Evolutionary conservation across 768 basidiomycete genomes (phyloP), one percentile per base, ranked within the genome.

Genomic region (Mycena indigotica): DNA sequence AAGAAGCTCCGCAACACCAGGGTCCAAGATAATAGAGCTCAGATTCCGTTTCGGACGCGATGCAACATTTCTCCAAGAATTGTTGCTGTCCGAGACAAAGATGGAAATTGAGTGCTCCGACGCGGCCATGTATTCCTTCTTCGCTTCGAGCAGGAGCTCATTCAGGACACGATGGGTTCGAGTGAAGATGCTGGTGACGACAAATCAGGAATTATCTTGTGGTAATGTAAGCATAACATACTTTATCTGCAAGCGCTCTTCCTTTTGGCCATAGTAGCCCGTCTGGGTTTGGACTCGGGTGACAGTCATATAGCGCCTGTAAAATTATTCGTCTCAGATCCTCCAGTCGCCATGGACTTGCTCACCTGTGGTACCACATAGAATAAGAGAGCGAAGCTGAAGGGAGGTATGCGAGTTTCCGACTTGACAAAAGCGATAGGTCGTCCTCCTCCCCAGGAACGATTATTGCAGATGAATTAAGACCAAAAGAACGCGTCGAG

Each of bases 11-110:
- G 84, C 82, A 46, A 90, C 74, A 0, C 88, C 87, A 8, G 83
- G 84, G 52, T 91, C 87, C 16, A 92, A 73, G 29, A 91, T 80
- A 54, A 92, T 85, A 1, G 89, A 89, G 15, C 73, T 72, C 15
- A 89, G 69, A 10, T 86, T 80, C 4, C 90, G 84, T 67, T 89
- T 91, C 19, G 83, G 80, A 25, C 86, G 81, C 8, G 77, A 77
- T 13, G 82, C 77, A 35, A 85, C 75, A 46, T 76, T 76, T 13
- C 75, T 74, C 88, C 87, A 91, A 60, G 71, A 65, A 52, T 80
- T 77, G 58, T 52, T 51, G 25, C 58, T 65, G 53, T 82, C 80
- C 0, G 81, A 77, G 21, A 80, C 76, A 62, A 77, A 86, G 28
- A 89, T 77, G 13, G 75, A 75, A 38, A 88, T 81, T 25, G 69